phyloP scores from a whole-genome alignment of 139 green algal genomes.

The Ettlia oleoabundans region DNA sequence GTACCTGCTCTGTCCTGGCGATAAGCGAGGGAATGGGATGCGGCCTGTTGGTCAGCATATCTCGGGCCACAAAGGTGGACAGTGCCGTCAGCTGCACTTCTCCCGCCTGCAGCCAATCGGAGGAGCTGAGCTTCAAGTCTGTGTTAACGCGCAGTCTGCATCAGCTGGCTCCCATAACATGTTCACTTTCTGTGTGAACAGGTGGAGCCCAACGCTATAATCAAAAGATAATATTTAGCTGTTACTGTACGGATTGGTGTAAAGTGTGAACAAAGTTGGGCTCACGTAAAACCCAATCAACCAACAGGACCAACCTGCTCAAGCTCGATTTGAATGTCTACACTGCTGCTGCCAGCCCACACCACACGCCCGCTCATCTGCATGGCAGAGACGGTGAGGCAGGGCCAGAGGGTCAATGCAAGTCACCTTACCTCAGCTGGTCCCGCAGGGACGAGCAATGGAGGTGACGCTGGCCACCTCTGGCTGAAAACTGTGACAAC shows the following conservation, averaged over 20 bases:
- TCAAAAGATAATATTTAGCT: too few species aligned
- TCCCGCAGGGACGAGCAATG: too few species aligned
- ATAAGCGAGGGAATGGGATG: conserved; percentile 61
- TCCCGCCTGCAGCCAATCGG: conserved; percentile 3
- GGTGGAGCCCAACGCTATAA: too few species aligned
- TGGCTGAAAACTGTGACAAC: too few species aligned
- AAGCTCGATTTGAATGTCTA: conserved; percentile 32
- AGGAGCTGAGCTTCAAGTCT: too few species aligned
- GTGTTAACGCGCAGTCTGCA: too few species aligned
- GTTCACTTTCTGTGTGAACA: too few species aligned
- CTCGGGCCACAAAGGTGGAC: conserved; percentile 18
- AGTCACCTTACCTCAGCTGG: not conserved
- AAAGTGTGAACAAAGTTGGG: too few species aligned
- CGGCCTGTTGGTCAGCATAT: conserved; percentile 56
- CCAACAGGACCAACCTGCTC: not conserved
- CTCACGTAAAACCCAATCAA: too few species aligned
- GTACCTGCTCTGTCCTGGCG: conserved; percentile 35
- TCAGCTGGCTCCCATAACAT: too few species aligned
- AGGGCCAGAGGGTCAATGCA: not conserved
- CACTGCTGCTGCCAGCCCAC: conserved; percentile 67
- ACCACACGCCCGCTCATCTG: conserved; percentile 66
- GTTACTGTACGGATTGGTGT: not conserved
- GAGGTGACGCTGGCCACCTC: too few species aligned
- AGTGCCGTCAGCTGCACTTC: conserved; percentile 6
- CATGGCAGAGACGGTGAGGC: not conserved